These are phyloP conservation scores for Jacaranda copaia DNA, from an alignment of 257 asterid genomes.

Conservation along the genomic window DNA sequence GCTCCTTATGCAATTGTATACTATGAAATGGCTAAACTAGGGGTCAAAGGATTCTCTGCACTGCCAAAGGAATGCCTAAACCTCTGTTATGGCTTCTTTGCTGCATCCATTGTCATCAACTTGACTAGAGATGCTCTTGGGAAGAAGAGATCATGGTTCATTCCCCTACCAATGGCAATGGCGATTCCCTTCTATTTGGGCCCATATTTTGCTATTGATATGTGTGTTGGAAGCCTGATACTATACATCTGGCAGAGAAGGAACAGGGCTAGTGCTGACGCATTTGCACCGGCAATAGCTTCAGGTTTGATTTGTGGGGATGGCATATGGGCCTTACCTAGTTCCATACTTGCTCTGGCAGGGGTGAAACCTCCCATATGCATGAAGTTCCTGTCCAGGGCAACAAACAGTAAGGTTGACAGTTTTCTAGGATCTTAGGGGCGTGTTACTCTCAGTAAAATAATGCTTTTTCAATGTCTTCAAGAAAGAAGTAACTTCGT, in stretches of 20 bases:
- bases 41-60: conserved; percentile 47
- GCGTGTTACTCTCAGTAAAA: too few relatives aligned
- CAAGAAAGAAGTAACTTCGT: too few relatives aligned
- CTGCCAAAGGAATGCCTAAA: conserved; percentile 47
- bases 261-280: conserved; percentile 62
- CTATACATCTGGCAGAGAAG: conserved; percentile 61
- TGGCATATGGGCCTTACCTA: conserved; percentile 73
- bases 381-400: conserved; percentile 69
- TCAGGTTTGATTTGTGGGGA: conserved; percentile 81
- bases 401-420: conserved; percentile 45
- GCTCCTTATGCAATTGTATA: conserved; percentile 45
- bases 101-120: conserved; percentile 57
- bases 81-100: conserved; percentile 44
- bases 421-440: conserved; percentile 32
- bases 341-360: conserved; percentile 57
- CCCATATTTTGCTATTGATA: conserved; percentile 61
- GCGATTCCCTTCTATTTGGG: conserved; percentile 73
- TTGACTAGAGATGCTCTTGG: conserved; percentile 53
- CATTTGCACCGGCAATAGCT: conserved; percentile 67
- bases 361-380: conserved; percentile 74
- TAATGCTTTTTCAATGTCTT: too few relatives aligned
- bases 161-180: conserved; percentile 82
- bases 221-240: conserved; percentile 71
- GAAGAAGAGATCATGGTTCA: conserved; percentile 49
- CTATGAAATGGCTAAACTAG: conserved; percentile 42